Conservation (phyloP, 768 basidiomycete species). For the Tylopilus vinaceipallidus region DNA sequence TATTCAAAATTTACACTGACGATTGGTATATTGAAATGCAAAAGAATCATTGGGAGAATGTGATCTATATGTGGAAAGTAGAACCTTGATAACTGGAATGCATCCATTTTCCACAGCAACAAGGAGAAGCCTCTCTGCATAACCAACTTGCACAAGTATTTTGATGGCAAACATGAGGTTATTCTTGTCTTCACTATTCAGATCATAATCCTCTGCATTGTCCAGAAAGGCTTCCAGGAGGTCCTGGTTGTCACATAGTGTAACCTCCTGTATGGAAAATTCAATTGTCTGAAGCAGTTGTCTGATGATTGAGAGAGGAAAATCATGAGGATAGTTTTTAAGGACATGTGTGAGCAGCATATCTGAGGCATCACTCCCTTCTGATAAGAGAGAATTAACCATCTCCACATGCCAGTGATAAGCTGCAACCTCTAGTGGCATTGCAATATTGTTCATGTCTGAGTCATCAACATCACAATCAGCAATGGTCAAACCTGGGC, state of each 20-base stretch:
- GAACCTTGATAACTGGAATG: neutral
- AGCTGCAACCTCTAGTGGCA: neutral
- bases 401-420: neutral
- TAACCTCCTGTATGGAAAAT: neutral
- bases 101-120: slow-evolving; percentile 7
- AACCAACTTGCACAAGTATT: slow-evolving; percentile 1
- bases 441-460: neutral
- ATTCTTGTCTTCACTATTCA: neutral
- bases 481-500: neutral
- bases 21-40: too few relatives aligned
- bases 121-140: slow-evolving; percentile 1
- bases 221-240: neutral
- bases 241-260: neutral
- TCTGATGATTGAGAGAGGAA: neutral
- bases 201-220: neutral
- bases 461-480: neutral
- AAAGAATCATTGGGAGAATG: too few relatives aligned
- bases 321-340: neutral
- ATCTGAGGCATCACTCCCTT: neutral
- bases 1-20: rapidly evolving
- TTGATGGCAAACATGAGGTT: neutral
- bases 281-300: neutral
- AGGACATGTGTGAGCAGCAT: neutral
- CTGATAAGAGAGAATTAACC: neutral
- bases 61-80: neutral